Base-by-base conservation (phyloP, 2,329 filamentous ascomycete species). In the Exophiala phaeomuriformis region DNA sequence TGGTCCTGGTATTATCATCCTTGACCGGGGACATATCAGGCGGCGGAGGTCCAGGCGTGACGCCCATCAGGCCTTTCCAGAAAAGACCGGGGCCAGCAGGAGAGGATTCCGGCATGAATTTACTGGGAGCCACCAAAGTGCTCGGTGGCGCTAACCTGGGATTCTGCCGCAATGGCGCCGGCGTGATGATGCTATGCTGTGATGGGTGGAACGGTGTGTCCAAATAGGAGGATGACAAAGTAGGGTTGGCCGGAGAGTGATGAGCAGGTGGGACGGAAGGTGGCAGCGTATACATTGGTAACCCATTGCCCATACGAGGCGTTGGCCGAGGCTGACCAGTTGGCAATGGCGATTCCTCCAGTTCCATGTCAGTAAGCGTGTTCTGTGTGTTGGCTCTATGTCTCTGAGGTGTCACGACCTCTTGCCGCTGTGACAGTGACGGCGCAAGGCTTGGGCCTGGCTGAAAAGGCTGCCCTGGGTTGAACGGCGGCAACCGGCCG, bases 71-170 rank as follows among this genome's bases (percentile, higher is more conserved):
- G 35, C 61, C 61, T 51, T 75, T 75, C 74, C 74, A 77, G 61
- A 76, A 77, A 41, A 75, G 72, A 32, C 60, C 57, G 31, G 62
- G 61, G 2, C 61, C 62, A 3, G 74, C 74, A 1, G 74, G 74
- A 3, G 72, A 75, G 55, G 73, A 76, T 66, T 75, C 72, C 3
- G 73, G 72, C 73, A 77, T 76, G 61, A 75, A 76, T 58, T 75
- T 75, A 19, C 72, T 75, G 1, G 74, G 74, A 10, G 75, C 69
- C 51, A 75, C 73, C 2, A 72, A 71, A 1, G 74, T 76, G 59
- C 72, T 75, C 0, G 74, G 74, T 5, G 74, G 73, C 8, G 72
- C 73, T 3, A 75, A 66, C 5, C 70, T 70, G 3, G 73, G 73
- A 50, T 76, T 74, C 47, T 76, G 72, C 19, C 73, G 69, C 56